These are phyloP conservation scores for Yamadazyma siamensis DNA, from an alignment of 1,139 yeast species.

Conservation along the genomic window DNA sequence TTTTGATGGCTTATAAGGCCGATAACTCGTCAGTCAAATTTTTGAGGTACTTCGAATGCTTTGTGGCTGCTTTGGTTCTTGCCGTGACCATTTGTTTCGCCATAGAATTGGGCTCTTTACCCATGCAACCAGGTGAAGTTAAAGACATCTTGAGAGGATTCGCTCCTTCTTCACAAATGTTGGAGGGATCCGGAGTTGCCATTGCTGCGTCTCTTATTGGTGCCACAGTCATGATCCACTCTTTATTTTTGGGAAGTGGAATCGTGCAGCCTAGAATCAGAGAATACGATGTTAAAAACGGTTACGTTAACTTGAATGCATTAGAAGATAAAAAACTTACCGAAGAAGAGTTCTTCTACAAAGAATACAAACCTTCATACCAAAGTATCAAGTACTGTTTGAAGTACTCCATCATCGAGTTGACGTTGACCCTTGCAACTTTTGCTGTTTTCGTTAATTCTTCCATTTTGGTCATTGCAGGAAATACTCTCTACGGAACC, in stretches of 20 bases:
- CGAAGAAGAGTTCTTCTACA: constrained; percentile 22
- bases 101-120: constrained; percentile 58
- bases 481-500: constrained; percentile 59
- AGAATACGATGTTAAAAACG: constrained; percentile 57
- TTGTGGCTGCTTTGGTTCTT: constrained; percentile 63
- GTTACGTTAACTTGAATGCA: constrained; percentile 52
- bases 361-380: constrained; percentile 58
- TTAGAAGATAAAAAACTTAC: constrained; percentile 36
- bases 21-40: constrained; percentile 63
- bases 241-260: constrained; percentile 72
- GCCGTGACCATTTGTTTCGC: constrained; percentile 73
- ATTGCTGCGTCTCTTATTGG: constrained; percentile 77
- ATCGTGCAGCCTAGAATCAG: constrained; percentile 70
- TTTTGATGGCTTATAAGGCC: constrained; percentile 70
- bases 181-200: constrained; percentile 62
- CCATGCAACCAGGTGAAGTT: constrained; percentile 34
- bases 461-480: constrained; percentile 71
- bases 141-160: constrained; percentile 64
- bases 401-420: constrained; percentile 62
- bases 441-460: constrained; percentile 76
- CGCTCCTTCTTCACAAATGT: constrained; percentile 63
- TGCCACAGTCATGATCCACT: constrained; percentile 84
- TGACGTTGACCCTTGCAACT: constrained; percentile 60
- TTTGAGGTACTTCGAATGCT: constrained; percentile 61
- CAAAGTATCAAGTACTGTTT: constrained; percentile 66